These are phyloP conservation scores for Neofusicoccum laricinum DNA, from an alignment of 2,329 filamentous ascomycete genomes.

Conservation along the genomic window DNA sequence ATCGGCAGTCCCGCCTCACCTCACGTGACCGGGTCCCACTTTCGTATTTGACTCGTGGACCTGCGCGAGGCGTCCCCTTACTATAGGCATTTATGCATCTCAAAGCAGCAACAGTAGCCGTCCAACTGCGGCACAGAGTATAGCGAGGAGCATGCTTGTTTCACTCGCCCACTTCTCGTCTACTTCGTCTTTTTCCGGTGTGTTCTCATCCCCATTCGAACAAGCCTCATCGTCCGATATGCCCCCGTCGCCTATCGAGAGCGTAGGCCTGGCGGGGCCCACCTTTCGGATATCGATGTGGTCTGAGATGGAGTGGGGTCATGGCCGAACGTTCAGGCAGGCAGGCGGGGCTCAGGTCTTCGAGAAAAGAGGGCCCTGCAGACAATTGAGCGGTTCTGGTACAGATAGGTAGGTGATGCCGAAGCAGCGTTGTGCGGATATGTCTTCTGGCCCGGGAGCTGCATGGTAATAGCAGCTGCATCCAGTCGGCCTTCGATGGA, in stretches of 20 bases:
- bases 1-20: not conserved
- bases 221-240: too few relatives aligned
- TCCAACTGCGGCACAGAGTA: not conserved
- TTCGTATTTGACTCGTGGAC: not conserved
- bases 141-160: not conserved
- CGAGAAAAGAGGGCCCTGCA: not conserved
- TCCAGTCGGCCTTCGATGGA: too few relatives aligned
- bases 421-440: too few relatives aligned
- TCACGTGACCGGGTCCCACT: not conserved
- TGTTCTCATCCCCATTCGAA: not conserved
- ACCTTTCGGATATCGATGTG: too few relatives aligned
- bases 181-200: too few relatives aligned
- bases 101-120: not conserved
- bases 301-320: too few relatives aligned
- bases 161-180: not conserved
- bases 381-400: not conserved
- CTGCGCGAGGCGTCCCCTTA: not conserved
- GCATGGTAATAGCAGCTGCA: too few relatives aligned
- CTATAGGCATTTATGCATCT: not conserved
- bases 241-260: too few relatives aligned
- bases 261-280: too few relatives aligned
- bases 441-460: too few relatives aligned
- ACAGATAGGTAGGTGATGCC: not conserved
- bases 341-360: not conserved
- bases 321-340: not conserved